phyloP scores from a whole-genome alignment of 2,329 filamentous ascomycete species.

The Aotearoamyces nothofagi region DNA sequence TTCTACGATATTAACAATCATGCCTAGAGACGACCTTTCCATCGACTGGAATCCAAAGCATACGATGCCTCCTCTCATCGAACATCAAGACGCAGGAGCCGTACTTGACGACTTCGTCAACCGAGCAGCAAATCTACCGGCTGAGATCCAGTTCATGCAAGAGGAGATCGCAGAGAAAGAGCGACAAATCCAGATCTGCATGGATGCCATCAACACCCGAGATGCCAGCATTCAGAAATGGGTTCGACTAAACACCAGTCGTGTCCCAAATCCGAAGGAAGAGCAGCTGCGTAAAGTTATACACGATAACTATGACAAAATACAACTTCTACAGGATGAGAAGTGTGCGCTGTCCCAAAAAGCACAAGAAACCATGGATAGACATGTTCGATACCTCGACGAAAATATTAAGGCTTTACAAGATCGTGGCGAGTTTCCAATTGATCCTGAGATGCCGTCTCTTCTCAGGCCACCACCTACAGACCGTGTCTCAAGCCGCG shows the following conservation, averaged over 20 bases:
- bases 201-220: conserved; percentile 53
- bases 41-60: conserved; percentile 42
- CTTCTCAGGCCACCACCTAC: conserved; percentile 41
- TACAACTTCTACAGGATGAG: conserved; percentile 57
- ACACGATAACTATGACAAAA: conserved; percentile 49
- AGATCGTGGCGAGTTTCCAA: conserved; percentile 35
- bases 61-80: conserved; percentile 46
- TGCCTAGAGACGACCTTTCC: conserved; percentile 59
- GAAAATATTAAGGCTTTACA: conserved; percentile 44
- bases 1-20: conserved; percentile 38
- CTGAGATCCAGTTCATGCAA: conserved; percentile 70
- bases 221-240: conserved; percentile 68
- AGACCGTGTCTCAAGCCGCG: conserved; percentile 25
- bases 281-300: conserved; percentile 51
- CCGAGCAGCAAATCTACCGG: conserved; percentile 61
- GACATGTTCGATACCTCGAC: conserved; percentile 48
- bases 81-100: conserved; percentile 47
- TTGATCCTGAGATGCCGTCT: conserved; percentile 44
- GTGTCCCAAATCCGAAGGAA: conserved; percentile 62
- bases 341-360: conserved; percentile 59
- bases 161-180: conserved; percentile 77
- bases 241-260: conserved; percentile 63
- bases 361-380: conserved; percentile 41
- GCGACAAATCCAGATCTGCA: conserved; percentile 51
- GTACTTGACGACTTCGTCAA: conserved; percentile 70